A percentile compares a stretch with the other conserved stretches of the same genome.
Conservation (phyloP, 2,329 filamentous ascomycete genomes). For the Trichoderma sp. region DNA sequence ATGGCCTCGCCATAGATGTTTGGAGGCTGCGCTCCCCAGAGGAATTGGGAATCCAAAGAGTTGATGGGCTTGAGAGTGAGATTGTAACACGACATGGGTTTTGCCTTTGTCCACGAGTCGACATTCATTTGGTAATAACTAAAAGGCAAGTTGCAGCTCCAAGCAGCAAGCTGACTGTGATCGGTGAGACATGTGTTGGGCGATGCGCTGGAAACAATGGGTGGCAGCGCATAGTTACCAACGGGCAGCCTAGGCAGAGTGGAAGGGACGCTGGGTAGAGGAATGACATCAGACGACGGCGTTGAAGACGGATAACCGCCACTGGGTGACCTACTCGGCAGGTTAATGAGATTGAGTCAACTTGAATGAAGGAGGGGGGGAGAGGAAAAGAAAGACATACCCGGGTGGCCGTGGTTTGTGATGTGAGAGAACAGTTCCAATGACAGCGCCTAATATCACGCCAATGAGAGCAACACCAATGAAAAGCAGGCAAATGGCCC, state of each 20-base stretch:
- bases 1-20: constrained; percentile 40
- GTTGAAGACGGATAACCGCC: constrained; percentile 32
- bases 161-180: constrained; percentile 53
- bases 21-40: constrained; percentile 55
- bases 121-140: constrained; percentile 45
- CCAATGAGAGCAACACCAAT: constrained; percentile 51
- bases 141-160: constrained; percentile 58
- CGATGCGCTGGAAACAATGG: constrained; percentile 46
- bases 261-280: constrained; percentile 48
- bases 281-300: constrained; percentile 46
- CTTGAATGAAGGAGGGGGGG: not conserved
- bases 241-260: constrained; percentile 51
- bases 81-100: constrained; percentile 39
- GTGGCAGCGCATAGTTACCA: constrained; percentile 56
- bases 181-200: constrained; percentile 57
- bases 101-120: constrained; percentile 26
- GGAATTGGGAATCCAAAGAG: constrained; percentile 40
- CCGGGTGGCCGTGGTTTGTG: constrained; percentile 7
- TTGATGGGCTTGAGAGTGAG: constrained; percentile 39
- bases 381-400: not conserved
- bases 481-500: constrained; percentile 54
- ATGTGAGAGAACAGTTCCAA: constrained; percentile 26
- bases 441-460: constrained; percentile 55
- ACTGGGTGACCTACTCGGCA: not conserved
- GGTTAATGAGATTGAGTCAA: not conserved